These are phyloP conservation scores for Pythium aquatile DNA, from an alignment of 352 stramenopile genomes.

Conservation along the genomic window DNA sequence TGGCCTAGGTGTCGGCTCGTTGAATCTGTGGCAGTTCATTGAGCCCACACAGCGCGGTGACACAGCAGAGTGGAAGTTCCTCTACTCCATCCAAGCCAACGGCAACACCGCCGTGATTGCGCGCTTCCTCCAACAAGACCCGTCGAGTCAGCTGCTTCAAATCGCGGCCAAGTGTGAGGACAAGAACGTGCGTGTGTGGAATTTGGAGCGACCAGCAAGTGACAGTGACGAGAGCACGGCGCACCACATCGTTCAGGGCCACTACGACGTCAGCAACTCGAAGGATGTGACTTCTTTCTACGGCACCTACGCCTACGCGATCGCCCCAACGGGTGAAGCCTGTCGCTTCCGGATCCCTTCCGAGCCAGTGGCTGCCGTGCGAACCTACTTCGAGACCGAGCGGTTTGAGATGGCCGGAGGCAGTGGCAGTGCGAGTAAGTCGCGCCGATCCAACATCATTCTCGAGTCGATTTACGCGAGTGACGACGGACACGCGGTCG, in stretches of 20 bases:
- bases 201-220: slow-evolving; percentile 32
- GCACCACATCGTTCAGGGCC: slow-evolving; percentile 41
- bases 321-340: slow-evolving; percentile 59
- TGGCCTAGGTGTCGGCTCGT: slow-evolving; percentile 64
- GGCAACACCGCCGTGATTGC: slow-evolving; percentile 58
- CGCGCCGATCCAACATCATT: slow-evolving; percentile 64
- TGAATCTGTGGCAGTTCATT: slow-evolving; percentile 77
- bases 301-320: slow-evolving; percentile 63
- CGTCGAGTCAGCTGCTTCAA: slow-evolving; percentile 4
- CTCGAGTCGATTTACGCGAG: slow-evolving; percentile 66
- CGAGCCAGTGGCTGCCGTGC: slow-evolving; percentile 10
- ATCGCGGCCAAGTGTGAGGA: slow-evolving; percentile 56
- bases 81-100: slow-evolving; percentile 53
- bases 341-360: slow-evolving; percentile 56
- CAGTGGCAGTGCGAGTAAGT: slow-evolving; percentile 48
- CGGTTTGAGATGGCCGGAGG: slow-evolving; percentile 45
- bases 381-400: slow-evolving; percentile 66
- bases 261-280: slow-evolving; percentile 59
- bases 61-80: slow-evolving; percentile 47
- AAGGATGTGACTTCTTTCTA: slow-evolving; percentile 61
- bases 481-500: slow-evolving; percentile 55
- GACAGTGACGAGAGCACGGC: slow-evolving; percentile 23
- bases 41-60: slow-evolving; percentile 32
- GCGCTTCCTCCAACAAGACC: slow-evolving; percentile 40
- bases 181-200: slow-evolving; percentile 70